These are phyloP conservation scores for Yamadazyma blattariae DNA, from an alignment of 1,139 yeast species.

Conservation along the genomic window DNA sequence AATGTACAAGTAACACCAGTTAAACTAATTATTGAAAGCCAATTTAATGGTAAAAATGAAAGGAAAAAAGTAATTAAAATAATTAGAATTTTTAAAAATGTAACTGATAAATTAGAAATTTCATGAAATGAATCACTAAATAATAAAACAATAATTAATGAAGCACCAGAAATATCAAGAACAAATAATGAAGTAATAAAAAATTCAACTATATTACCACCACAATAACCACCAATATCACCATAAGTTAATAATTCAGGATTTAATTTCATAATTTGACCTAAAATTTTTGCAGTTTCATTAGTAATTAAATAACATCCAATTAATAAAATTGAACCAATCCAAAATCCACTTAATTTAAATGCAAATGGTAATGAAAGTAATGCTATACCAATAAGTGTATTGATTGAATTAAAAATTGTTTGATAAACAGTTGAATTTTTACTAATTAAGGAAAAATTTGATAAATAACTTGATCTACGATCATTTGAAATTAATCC, in stretches of 20 bases:
- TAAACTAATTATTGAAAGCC: conserved; percentile 70
- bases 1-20: conserved; percentile 74
- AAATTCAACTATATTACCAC: conserved; percentile 47
- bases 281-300: conserved; percentile 60
- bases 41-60: conserved; percentile 70
- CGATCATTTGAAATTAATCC: conserved; percentile 7
- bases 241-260: conserved; percentile 37
- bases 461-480: conserved; percentile 16
- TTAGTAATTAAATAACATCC: conserved; percentile 62
- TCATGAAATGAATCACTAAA: conserved; percentile 83
- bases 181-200: conserved; percentile 71
- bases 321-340: conserved; percentile 55
- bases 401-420: conserved; percentile 80
- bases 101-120: conserved; percentile 45
- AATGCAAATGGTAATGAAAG: conserved; percentile 82
- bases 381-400: conserved; percentile 82
- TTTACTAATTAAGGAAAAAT: conserved; percentile 18
- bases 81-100: conserved; percentile 49
- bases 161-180: conserved; percentile 74
- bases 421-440: conserved; percentile 78
- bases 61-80: conserved; percentile 52
- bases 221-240: conserved; percentile 44
- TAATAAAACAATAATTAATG: conserved; percentile 69
- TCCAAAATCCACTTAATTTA: conserved; percentile 74
- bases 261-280: conserved; percentile 27